Conservation (phyloP, 2,329 filamentous ascomycete genomes). For the Penicillium sp. region DNA sequence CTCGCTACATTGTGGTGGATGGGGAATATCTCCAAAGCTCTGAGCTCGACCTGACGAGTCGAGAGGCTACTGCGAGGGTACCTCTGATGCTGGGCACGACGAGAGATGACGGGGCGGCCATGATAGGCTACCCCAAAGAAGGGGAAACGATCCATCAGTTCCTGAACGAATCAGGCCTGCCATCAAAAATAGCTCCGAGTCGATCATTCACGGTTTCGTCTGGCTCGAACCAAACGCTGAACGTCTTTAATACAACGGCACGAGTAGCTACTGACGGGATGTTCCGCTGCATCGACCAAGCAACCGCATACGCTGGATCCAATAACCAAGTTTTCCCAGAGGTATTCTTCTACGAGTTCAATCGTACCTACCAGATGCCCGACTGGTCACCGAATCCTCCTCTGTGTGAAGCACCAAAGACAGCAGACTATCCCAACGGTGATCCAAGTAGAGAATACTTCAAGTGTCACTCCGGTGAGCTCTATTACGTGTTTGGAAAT, state of each 20-base stretch:
- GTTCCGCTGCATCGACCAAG: conserved; percentile 64
- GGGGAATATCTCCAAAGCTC: conserved; percentile 23
- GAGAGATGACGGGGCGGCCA: conserved; percentile 46
- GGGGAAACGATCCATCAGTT: conserved; percentile 51
- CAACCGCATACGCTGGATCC: conserved; percentile 58
- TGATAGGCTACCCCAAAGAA: conserved; percentile 49
- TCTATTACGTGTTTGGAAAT: conserved; percentile 60
- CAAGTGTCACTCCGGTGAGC: conserved; percentile 61
- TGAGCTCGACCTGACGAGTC: conserved; percentile 21
- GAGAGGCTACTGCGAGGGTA: conserved; percentile 22
- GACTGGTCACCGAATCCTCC: conserved; percentile 57
- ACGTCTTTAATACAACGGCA: conserved; percentile 60
- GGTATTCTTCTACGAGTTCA: conserved; percentile 64
- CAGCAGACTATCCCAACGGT: conserved; percentile 46
- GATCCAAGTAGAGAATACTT: conserved; percentile 56
- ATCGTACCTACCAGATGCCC: conserved; percentile 55
- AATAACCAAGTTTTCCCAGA: conserved; percentile 50
- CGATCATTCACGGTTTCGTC: conserved; percentile 45
- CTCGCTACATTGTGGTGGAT: conserved; percentile 29
- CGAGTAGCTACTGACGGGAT: conserved; percentile 62
- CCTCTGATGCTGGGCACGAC: conserved; percentile 29
- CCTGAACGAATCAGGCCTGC: conserved; percentile 40
- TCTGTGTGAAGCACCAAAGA: conserved; percentile 51
- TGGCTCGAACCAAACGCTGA: conserved; percentile 56
- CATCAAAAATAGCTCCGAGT: conserved; percentile 18